Evolutionary conservation across 177 flowering plant species (phyloP).

Genomic region (Vitis hybrid): DNA sequence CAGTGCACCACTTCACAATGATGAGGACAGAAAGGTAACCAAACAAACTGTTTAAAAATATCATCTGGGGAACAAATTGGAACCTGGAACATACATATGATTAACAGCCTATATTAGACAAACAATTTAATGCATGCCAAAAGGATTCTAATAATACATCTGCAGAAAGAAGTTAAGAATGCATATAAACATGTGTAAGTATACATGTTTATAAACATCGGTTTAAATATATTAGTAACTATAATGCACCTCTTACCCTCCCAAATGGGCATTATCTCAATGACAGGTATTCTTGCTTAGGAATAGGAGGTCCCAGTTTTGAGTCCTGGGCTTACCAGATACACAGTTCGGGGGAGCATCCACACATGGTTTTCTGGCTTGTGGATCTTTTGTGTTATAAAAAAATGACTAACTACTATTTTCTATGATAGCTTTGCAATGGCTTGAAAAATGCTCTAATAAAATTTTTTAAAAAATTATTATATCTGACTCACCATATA

Average conservation of each 20-base stretch:
- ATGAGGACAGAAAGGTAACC: slow-evolving; percentile 93
- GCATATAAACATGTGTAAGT: not conserved
- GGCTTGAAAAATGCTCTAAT: not conserved
- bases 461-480: not conserved
- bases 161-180: not conserved
- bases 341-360: no score
- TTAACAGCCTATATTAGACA: not conserved
- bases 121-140: not conserved
- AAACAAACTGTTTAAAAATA: slow-evolving; percentile 87
- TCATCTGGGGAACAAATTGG: slow-evolving; percentile 93
- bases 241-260: no score
- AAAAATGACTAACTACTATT: no score
- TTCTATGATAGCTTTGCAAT: not conserved
- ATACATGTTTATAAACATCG: not conserved
- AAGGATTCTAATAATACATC: not conserved
- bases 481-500: slow-evolving; percentile 54
- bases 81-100: slow-evolving; percentile 53
- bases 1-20: slow-evolving; percentile 91
- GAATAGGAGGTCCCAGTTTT: no score
- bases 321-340: no score
- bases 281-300: no score
- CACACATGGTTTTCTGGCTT: no score
- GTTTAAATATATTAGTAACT: no score
- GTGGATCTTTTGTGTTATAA: no score
- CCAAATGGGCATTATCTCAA: no score